Evolutionary conservation across 179 eudicot species (phyloP).

Genomic region (Corrigiola litoralis): DNA sequence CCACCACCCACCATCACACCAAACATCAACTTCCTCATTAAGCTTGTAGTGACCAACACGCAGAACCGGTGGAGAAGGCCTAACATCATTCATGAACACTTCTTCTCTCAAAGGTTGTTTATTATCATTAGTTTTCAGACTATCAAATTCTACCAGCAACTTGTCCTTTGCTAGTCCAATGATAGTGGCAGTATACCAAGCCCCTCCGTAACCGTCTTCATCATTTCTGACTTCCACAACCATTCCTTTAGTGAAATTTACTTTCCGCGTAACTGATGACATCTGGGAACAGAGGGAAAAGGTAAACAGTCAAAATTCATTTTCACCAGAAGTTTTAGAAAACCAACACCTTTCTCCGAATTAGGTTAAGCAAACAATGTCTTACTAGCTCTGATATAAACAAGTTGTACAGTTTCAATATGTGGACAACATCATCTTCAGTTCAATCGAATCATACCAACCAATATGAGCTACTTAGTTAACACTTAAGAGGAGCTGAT

Average conservation of each 20-base stretch:
- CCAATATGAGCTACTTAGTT: too few species aligned
- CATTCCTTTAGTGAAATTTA: neutral
- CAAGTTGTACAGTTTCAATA: too few species aligned
- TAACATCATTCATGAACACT: neutral
- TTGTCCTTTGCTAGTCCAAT: neutral
- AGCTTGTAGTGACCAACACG: neutral
- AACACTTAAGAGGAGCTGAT: too few species aligned
- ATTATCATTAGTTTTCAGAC: conserved; percentile 10
- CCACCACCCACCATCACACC: conserved; percentile 11
- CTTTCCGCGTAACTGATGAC: neutral
- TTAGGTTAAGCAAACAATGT: too few species aligned
- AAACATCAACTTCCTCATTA: conserved; percentile 9
- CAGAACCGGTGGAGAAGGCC: conserved; percentile 8
- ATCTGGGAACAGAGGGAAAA: neutral
- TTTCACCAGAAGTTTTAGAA: neutral
- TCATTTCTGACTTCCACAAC: conserved; percentile 12
- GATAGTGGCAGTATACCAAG: conserved; percentile 11
- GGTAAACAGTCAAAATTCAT: neutral
- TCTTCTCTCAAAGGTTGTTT: conserved; percentile 1
- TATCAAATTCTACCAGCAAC: conserved; percentile 5
- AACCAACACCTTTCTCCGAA: too few species aligned
- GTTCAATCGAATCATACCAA: too few species aligned
- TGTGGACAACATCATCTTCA: too few species aligned
- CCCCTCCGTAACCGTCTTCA: neutral
- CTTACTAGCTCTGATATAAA: too few species aligned